Conservation (phyloP, 345 rosid genomes). For the Bruguiera sexangula region DNA sequence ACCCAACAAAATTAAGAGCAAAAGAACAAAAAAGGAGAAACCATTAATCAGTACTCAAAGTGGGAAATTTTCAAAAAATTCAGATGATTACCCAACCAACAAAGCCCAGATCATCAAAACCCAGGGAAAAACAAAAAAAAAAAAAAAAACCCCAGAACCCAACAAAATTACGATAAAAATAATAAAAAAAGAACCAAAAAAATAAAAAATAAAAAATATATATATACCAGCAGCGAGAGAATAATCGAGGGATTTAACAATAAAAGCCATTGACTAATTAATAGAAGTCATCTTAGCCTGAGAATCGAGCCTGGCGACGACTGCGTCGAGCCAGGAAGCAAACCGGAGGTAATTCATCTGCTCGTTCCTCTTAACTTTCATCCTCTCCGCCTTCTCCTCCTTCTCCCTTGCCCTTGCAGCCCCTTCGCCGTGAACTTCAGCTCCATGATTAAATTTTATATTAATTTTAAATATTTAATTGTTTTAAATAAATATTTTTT, state of each 20-base stretch:
- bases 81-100: too few species aligned
- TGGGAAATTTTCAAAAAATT: too few species aligned
- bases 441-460: constrained; percentile 34
- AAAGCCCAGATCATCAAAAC: too few species aligned
- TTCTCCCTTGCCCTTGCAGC: constrained; percentile 85
- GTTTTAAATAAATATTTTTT: too few species aligned
- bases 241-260: constrained; percentile 94
- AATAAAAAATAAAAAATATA: neutral
- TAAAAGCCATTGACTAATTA: constrained; percentile 79
- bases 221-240: constrained; percentile 72
- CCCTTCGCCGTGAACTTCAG: constrained; percentile 89
- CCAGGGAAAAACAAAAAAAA: too few species aligned
- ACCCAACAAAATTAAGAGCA: too few species aligned
- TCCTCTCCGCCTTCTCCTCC: constrained; percentile 93
- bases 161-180: too few species aligned
- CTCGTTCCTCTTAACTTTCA: constrained; percentile 90
- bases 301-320: constrained; percentile 88
- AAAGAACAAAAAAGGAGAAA: too few species aligned
- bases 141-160: too few species aligned
- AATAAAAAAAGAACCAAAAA: too few species aligned
- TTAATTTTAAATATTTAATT: too few species aligned
- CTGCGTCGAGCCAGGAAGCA: constrained; percentile 91
- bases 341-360: constrained; percentile 98
- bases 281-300: constrained; percentile 95
- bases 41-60: too few species aligned